Percentiles rank a stretch among this genome's conserved stretches.
phyloP scores from a whole-genome alignment of 768 basidiomycete genomes.

The Ramaria sp. region DNA sequence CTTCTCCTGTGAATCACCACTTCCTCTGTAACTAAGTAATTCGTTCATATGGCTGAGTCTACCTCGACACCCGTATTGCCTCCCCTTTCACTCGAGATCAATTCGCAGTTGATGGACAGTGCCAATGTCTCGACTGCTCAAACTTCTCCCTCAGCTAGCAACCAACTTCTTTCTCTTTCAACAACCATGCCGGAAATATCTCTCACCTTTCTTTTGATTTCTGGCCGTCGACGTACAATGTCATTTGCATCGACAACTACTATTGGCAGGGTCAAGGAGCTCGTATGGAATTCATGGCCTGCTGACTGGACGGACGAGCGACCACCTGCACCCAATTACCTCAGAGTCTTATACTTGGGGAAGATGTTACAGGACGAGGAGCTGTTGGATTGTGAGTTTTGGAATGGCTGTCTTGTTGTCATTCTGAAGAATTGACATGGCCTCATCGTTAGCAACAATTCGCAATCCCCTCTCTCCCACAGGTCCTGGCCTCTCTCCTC shows the following conservation, averaged over 20 bases:
- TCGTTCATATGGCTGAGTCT: background rate
- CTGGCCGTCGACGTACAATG: slow-evolving; percentile 59
- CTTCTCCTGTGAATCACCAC: background rate
- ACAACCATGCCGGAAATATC: slow-evolving; percentile 41
- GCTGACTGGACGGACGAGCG: slow-evolving; percentile 72
- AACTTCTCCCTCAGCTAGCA: background rate
- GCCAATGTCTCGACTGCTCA: background rate
- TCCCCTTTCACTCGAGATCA: background rate
- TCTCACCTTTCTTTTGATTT: slow-evolving; percentile 63
- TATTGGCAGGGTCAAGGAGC: slow-evolving; percentile 70
- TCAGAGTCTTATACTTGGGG: slow-evolving; percentile 67
- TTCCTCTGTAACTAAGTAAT: background rate
- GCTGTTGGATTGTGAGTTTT: slow-evolving; percentile 42
- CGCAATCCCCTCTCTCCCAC: slow-evolving; percentile 7
- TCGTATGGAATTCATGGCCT: slow-evolving; percentile 79
- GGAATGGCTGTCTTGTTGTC: background rate
- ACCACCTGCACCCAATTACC: slow-evolving; percentile 66
- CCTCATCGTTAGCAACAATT: background rate
- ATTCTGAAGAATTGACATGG: background rate
- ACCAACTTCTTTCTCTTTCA: background rate
- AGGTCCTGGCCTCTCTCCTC: slow-evolving; percentile 8
- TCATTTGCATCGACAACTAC: slow-evolving; percentile 67
- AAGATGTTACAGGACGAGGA: slow-evolving; percentile 81
- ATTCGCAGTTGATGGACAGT: background rate
- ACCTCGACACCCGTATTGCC: background rate